phyloP scores from a whole-genome alignment of 306 rosid species.

The Myrica gale region DNA sequence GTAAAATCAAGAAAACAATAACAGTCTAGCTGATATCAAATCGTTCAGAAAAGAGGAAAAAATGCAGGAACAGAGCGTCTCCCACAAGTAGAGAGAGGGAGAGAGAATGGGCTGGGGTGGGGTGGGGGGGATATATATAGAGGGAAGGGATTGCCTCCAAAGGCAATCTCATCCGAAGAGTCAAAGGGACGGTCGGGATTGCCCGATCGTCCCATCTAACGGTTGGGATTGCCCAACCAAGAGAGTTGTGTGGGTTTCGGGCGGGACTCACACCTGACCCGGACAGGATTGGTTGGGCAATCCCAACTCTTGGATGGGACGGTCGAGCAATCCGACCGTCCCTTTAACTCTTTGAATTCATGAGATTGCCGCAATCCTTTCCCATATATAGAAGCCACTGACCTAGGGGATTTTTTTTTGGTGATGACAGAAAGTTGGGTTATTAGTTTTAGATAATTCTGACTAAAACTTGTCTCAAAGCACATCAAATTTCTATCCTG shows the following conservation, averaged over 20 bases:
- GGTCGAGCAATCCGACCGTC: no score
- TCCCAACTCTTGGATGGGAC: no score
- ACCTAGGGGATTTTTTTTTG: conserved; percentile 9
- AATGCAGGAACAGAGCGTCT: neutral
- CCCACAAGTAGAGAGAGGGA: conserved; percentile 18
- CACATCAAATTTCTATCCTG: conserved; percentile 34
- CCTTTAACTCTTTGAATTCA: no score
- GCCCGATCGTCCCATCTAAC: no score
- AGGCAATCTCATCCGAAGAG: no score
- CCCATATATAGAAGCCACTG: conserved; percentile 20
- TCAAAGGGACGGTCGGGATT: no score
- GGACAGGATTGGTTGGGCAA: no score
- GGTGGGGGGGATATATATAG: neutral
- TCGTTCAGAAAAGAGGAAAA: conserved; percentile 13
- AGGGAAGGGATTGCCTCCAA: no score
- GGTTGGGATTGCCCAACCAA: no score
- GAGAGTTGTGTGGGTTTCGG: no score
- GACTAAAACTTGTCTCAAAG: conserved; percentile 15
- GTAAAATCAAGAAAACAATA: conserved; percentile 31
- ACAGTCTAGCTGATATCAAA: conserved; percentile 39
- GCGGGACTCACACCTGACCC: no score
- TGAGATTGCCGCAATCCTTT: no score
- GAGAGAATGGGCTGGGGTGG: neutral
- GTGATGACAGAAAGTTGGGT: conserved; percentile 23
- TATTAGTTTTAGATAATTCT: conserved; percentile 17